Evolutionary conservation across 2,329 filamentous ascomycete genomes (phyloP).

Genomic region (Ascochyta fabae): DNA sequence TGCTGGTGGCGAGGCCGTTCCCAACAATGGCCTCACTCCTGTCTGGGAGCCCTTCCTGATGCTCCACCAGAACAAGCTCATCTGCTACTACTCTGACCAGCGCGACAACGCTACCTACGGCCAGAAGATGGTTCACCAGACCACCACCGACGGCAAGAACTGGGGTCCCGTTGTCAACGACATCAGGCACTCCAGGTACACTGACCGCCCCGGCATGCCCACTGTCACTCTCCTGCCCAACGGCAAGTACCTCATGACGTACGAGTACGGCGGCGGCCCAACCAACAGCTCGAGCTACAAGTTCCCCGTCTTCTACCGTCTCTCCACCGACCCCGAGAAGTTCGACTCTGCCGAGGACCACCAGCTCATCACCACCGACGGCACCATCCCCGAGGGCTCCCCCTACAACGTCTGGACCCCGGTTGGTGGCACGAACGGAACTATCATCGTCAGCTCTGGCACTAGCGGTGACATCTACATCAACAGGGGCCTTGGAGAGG

Average conservation of each 20-base stretch:
- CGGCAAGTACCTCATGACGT: constrained; percentile 68
- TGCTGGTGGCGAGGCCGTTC: constrained; percentile 65
- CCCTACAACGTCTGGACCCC: constrained; percentile 62
- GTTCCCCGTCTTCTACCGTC: constrained; percentile 62
- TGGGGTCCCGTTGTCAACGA: constrained; percentile 69
- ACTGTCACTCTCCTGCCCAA: constrained; percentile 65
- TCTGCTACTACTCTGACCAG: constrained; percentile 76
- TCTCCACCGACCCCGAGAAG: constrained; percentile 55
- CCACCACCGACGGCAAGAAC: constrained; percentile 62
- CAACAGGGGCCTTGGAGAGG: constrained; percentile 55
- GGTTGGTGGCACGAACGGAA: constrained; percentile 56
- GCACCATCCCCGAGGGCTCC: constrained; percentile 54
- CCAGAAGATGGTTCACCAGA: constrained; percentile 73
- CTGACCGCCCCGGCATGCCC: constrained; percentile 72
- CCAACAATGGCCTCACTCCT: constrained; percentile 70
- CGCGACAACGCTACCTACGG: constrained; percentile 66
- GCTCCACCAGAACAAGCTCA: constrained; percentile 63
- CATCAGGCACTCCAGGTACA: constrained; percentile 67
- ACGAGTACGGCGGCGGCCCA: constrained; percentile 65
- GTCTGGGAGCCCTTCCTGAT: constrained; percentile 77
- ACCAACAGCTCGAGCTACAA: constrained; percentile 41
- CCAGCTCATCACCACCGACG: constrained; percentile 54
- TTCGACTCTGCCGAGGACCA: constrained; percentile 53
- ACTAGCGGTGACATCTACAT: constrained; percentile 54
- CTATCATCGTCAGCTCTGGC: constrained; percentile 56